Conservation (phyloP, 129 eudicot species). For the Saposhnikovia divaricata region DNA sequence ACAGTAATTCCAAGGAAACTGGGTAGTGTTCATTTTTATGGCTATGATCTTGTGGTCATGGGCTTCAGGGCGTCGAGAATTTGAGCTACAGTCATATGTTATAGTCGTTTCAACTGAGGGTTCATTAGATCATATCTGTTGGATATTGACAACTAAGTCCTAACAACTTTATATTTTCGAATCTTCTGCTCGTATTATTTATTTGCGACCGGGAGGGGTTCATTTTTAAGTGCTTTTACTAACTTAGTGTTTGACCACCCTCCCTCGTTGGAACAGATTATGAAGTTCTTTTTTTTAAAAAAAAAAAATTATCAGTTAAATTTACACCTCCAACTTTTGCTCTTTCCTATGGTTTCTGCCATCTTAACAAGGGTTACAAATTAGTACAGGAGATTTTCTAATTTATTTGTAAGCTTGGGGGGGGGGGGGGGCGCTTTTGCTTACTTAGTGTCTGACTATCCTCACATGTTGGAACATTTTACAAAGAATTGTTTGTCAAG, state of each 20-base stretch:
- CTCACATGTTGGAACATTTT: not conserved
- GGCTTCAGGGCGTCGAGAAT: not conserved
- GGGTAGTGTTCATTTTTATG: not conserved
- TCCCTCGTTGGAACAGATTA: not conserved
- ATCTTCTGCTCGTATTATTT: too few species aligned
- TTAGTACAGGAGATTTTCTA: too few species aligned
- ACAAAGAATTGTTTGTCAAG: not conserved
- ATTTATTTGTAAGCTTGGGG: not conserved
- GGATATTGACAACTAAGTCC: too few species aligned
- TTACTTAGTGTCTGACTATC: not conserved
- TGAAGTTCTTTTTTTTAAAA: too few species aligned
- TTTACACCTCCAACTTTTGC: not conserved
- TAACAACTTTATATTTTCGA: too few species aligned
- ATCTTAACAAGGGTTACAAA: not conserved
- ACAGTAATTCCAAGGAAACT: not conserved
- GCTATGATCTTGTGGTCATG: not conserved
- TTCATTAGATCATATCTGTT: too few species aligned
- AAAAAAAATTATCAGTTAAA: not conserved
- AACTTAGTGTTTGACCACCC: not conserved
- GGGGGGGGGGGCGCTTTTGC: not conserved
- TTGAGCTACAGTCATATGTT: not conserved
- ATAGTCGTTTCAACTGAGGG: too few species aligned
- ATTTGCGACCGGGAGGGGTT: not conserved
- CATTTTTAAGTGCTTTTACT: not conserved
- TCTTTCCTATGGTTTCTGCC: not conserved